These are phyloP conservation scores for Kwoniella heveanensis DNA, from an alignment of 768 basidiomycete species.

Conservation along the genomic window DNA sequence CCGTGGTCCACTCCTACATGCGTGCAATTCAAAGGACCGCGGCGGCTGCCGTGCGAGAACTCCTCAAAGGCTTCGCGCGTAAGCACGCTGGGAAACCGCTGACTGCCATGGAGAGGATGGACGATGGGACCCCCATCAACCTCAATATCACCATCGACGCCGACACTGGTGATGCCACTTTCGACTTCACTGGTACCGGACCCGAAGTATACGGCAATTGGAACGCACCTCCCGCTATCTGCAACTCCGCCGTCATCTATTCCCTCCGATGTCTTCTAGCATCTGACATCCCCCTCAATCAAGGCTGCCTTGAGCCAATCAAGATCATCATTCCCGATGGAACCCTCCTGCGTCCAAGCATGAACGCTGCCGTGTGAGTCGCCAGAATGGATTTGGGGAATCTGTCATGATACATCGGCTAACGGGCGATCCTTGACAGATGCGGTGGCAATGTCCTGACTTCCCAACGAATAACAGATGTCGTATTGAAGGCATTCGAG, in stretches of 20 bases:
- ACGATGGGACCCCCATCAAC: conserved; percentile 53
- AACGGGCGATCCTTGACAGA: not conserved
- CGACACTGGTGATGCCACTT: conserved; percentile 71
- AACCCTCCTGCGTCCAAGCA: conserved; percentile 75
- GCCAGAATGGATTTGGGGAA: not conserved
- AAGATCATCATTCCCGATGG: conserved; percentile 77
- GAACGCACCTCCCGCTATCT: conserved; percentile 45
- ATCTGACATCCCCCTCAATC: conserved; percentile 48
- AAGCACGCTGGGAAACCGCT: conserved; percentile 63
- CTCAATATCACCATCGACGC: conserved; percentile 77
- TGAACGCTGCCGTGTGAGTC: conserved; percentile 75
- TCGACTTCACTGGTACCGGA: conserved; percentile 68
- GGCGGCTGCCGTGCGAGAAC: conserved; percentile 78
- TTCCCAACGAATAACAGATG: conserved; percentile 90
- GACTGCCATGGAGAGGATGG: conserved; percentile 70
- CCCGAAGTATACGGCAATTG: conserved; percentile 34
- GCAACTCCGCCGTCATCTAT: conserved; percentile 52
- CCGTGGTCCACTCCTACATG: conserved; percentile 92
- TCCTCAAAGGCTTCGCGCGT: conserved; percentile 70
- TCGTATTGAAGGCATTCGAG: conserved; percentile 87
- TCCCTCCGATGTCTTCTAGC: conserved; percentile 34
- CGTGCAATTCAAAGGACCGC: conserved; percentile 75
- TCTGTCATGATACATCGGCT: not conserved
- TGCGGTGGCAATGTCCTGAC: conserved; percentile 88
- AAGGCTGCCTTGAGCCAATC: conserved; percentile 34